phyloP scores from a whole-genome alignment of 106 monocot genomes.

The Dioscorea dumetorum region DNA sequence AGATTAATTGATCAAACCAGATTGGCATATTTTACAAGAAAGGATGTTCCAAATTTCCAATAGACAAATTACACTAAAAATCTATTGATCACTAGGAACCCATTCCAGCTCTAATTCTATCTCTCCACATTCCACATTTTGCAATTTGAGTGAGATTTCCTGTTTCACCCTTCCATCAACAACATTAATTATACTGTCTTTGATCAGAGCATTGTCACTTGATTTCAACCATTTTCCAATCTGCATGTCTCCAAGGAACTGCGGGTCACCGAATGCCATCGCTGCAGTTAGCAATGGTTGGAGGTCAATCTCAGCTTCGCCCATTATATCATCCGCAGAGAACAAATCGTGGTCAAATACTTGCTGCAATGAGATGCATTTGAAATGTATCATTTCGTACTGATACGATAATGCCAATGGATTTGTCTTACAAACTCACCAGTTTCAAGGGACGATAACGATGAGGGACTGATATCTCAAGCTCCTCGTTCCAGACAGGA shows the following conservation, averaged over 20 bases:
- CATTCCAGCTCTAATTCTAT: conserved; percentile 70
- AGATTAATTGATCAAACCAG: too few species aligned
- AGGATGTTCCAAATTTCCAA: too few species aligned
- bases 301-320: conserved; percentile 82
- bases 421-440: conserved; percentile 24
- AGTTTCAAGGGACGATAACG: conserved; percentile 69
- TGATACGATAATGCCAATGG: not conserved
- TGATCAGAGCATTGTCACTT: conserved; percentile 66
- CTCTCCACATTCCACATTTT: conserved; percentile 88
- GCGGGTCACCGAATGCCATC: conserved; percentile 72
- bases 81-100: conserved; percentile 24
- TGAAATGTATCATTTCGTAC: not conserved
- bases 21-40: too few species aligned
- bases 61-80: not conserved
- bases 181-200: conserved; percentile 66
- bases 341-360: conserved; percentile 81
- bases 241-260: conserved; percentile 65
- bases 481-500: conserved; percentile 89
- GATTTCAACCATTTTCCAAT: conserved; percentile 87
- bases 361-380: conserved; percentile 38
- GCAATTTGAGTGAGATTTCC: conserved; percentile 64
- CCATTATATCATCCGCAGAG: conserved; percentile 88
- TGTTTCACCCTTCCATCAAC: conserved; percentile 72
- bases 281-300: conserved; percentile 77
- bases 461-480: conserved; percentile 70